A percentile compares a stretch with the other conserved stretches of the same genome.
phyloP scores from a whole-genome alignment of 805 yeast genomes.

The Candida sakaeoensis region DNA sequence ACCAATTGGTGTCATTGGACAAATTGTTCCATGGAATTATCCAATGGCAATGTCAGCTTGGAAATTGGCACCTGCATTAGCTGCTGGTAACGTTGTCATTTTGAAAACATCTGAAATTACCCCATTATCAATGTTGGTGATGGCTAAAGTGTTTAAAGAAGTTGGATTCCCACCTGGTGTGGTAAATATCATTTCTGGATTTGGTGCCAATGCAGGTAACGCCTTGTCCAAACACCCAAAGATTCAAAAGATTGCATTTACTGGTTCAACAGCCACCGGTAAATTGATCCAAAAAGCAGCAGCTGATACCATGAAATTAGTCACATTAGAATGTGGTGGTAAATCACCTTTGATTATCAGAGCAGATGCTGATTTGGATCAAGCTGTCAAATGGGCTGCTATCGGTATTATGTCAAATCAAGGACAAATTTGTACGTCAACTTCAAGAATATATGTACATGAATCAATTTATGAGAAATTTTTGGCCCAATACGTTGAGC shows the following conservation, averaged over 20 bases:
- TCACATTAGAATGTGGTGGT: conserved; percentile 71
- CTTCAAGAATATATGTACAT: conserved; percentile 59
- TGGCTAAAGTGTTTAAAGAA: conserved; percentile 53
- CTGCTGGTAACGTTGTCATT: conserved; percentile 72
- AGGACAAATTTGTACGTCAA: conserved; percentile 70
- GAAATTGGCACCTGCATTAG: conserved; percentile 81
- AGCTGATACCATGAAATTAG: conserved; percentile 55
- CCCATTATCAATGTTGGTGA: conserved; percentile 62
- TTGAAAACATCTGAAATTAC: conserved; percentile 75
- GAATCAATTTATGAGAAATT: conserved; percentile 54
- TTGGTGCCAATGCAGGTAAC: conserved; percentile 67
- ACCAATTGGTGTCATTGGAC: conserved; percentile 45
- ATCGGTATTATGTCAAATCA: conserved; percentile 61
- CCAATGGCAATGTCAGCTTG: conserved; percentile 65
- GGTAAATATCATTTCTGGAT: conserved; percentile 67
- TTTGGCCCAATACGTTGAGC: conserved; percentile 39
- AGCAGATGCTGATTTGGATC: conserved; percentile 60
- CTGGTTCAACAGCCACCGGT: conserved; percentile 69
- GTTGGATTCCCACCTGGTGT: conserved; percentile 81
- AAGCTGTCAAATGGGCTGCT: conserved; percentile 67
- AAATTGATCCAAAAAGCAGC: conserved; percentile 60
- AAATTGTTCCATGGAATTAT: conserved; percentile 47
- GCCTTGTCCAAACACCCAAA: conserved; percentile 59
- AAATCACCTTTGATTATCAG: conserved; percentile 63
- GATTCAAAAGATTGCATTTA: conserved; percentile 58